phyloP scores from a whole-genome alignment of 2,329 filamentous ascomycete genomes.

The Diaporthe amygdali region DNA sequence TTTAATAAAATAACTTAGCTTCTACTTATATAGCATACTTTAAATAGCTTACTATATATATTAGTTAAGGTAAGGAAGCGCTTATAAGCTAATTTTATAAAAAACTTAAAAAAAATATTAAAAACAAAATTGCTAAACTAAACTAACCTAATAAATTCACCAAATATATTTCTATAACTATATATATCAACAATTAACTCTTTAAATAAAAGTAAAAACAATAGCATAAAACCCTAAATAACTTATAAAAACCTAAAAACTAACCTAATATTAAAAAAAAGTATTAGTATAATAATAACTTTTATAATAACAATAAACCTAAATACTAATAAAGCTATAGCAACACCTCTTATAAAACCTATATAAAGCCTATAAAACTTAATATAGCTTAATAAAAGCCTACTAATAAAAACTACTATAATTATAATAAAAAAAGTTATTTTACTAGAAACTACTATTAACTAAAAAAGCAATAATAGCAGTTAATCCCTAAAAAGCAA shows the following conservation, averaged over 20 bases:
- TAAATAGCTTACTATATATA: too few relatives aligned
- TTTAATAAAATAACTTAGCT: not conserved
- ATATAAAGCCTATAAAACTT: not conserved
- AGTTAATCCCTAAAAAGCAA: not conserved
- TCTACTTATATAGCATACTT: too few relatives aligned
- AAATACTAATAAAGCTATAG: too few relatives aligned
- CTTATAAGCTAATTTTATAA: not conserved
- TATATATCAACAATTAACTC: not conserved
- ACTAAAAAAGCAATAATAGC: too few relatives aligned
- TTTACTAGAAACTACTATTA: not conserved
- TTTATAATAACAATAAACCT: not conserved
- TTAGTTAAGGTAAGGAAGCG: not conserved
- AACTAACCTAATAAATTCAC: not conserved
- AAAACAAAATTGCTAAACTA: not conserved
- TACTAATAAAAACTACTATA: not conserved
- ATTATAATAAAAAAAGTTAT: not conserved
- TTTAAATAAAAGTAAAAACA: not conserved
- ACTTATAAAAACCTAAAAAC: not conserved
- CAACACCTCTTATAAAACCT: too few relatives aligned
- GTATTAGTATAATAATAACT: not conserved
- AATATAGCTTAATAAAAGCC: not conserved
- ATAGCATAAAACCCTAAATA: not conserved
- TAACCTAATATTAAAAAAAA: not conserved
- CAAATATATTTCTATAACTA: not conserved
- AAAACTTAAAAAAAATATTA: not conserved